These are phyloP conservation scores for Chytriomyces hyalinus DNA, from an alignment of 192 early-diverging fungal species.

Conservation along the genomic window DNA sequence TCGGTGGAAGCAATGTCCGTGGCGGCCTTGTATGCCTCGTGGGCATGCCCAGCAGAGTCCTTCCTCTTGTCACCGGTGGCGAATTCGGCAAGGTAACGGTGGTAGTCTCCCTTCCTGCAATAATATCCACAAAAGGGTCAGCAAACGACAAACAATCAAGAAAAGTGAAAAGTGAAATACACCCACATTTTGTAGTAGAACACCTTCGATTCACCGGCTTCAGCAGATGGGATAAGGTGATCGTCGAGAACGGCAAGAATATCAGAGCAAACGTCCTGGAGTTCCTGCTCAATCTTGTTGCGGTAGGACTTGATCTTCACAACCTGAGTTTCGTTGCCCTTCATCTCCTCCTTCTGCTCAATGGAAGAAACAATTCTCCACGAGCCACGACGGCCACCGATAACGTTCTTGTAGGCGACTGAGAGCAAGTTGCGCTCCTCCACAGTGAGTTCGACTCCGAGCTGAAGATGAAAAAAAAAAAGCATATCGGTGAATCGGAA, in stretches of 20 bases:
- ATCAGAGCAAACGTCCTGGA: constrained; percentile 93
- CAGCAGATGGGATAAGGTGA: constrained; percentile 88
- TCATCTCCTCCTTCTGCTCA: constrained; percentile 97
- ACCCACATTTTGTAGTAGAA: constrained; percentile 99
- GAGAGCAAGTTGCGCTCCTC: constrained; percentile 99
- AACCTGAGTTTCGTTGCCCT: constrained; percentile 90
- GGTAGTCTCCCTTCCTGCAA: constrained; percentile 96
- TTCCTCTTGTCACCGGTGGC: constrained; percentile 83
- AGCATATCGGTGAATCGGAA: no score
- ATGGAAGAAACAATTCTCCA: constrained; percentile 99
- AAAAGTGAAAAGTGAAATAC: no score
- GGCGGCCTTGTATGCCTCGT: constrained; percentile 94
- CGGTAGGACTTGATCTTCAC: constrained; percentile 94
- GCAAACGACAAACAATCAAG: no score
- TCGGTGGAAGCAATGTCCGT: constrained; percentile 94
- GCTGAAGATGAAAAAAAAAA: constrained; percentile 64
- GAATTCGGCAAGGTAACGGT: constrained; percentile 99
- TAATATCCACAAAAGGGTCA: no score
- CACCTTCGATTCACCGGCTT: constrained; percentile 97
- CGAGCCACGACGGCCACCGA: constrained; percentile 97
- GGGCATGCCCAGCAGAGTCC: constrained; percentile 79
- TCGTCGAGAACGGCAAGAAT: constrained; percentile 90
- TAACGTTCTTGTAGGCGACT: constrained; percentile 99
- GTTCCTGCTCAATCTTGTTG: constrained; percentile 92
- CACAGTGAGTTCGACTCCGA: constrained; percentile 90